Evolutionary conservation across 257 asterid species (phyloP), one percentile per base, ranked within the genome.

Genomic region (Solanum dulcamara): DNA sequence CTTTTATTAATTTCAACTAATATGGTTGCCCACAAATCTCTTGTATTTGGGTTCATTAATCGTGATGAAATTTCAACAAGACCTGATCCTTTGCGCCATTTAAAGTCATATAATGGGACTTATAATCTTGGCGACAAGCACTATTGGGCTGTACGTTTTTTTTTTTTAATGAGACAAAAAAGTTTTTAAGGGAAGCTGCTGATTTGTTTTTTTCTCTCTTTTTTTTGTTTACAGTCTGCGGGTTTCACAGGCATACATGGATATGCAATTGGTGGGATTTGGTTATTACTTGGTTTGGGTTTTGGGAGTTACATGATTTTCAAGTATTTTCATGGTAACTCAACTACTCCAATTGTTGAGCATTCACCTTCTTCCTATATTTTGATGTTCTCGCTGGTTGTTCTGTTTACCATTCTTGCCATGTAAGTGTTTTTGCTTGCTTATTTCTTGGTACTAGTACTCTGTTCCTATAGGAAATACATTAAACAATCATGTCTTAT

Each of bases 141-240:
- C 84, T 93, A 91, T 89, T 93, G 96, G 96, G 94, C 91, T 62
- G 93, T 93, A 87, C 89, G 96, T 84, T 38, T n/a, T 1, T 51
- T 51, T 6, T 84, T 40, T 28, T 9, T 64, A 6, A 30, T 37
- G 74, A 6, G n/a, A 64, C 67, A 35, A 81, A 4, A 20, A 26
- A 18, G 33, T 53, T 40, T 18, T 75, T 14, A 37, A 1, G 38
- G 2, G 17, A 28, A 77, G 40, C 42, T 62, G 81, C 32, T 77
- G 12, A 62, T 40, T 6, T 28, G 59, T 66, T 50, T 60, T 46
- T 62, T 80, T 28, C 18, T 33, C 32, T 81, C 18, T 33, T 38
- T 81, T 20, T 12, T 30, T 57, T 50, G 71, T 83, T 87, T 83
- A n/a, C n/a, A 91, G 96, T 90, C 93, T 22, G 86, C 91, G 35